These are phyloP conservation scores for Pseudogymnoascus sp. DNA, from an alignment of 2,329 filamentous ascomycete species.

Conservation along the genomic window DNA sequence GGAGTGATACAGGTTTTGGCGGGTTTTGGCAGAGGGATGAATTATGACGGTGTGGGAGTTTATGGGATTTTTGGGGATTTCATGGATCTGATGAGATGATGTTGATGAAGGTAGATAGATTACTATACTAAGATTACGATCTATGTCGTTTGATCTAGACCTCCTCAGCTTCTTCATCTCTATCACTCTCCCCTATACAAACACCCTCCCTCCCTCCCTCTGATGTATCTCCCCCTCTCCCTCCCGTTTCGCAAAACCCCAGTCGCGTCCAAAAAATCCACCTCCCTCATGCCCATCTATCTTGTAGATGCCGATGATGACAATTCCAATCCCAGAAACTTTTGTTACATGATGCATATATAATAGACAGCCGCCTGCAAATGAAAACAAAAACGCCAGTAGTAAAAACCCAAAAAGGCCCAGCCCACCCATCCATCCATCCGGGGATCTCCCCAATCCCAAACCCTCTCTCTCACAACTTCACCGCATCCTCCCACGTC, in stretches of 20 bases:
- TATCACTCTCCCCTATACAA: background rate
- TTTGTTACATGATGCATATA: slow-evolving; percentile 1
- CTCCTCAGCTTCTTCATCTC: background rate
- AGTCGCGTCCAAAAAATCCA: background rate
- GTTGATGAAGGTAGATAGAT: background rate
- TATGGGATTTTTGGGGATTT: background rate
- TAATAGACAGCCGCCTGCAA: background rate
- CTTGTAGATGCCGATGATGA: background rate
- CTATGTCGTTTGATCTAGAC: background rate
- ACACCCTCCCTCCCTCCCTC: background rate
- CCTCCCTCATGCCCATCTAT: background rate
- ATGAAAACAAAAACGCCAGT: background rate
- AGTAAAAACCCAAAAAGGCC: background rate
- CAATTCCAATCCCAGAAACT: background rate
- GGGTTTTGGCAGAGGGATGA: too few relatives aligned
- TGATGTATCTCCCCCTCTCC: background rate
- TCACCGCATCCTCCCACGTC: background rate
- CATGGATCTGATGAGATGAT: background rate
- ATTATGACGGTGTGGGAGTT: background rate
- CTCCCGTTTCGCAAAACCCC: background rate
- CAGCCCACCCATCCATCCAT: background rate
- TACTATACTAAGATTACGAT: background rate
- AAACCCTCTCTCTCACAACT: background rate
- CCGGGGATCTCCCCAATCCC: background rate
- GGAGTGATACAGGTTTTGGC: too few relatives aligned